A percentile compares a stretch with the other conserved stretches of the same genome.
phyloP scores from a whole-genome alignment of 2,329 filamentous ascomycete genomes.

The Xylariaceae sp. region DNA sequence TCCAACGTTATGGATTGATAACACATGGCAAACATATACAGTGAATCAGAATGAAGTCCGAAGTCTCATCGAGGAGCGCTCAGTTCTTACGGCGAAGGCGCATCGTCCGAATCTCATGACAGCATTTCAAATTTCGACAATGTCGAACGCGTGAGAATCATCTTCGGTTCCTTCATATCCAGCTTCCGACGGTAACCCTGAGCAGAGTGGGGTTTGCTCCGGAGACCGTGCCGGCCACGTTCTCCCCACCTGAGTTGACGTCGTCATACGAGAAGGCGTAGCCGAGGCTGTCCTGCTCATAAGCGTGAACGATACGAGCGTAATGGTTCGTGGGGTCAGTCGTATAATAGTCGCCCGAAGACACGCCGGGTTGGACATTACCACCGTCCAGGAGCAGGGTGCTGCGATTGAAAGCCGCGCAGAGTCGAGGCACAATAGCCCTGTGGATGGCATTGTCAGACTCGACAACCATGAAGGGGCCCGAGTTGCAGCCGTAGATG shows the following conservation, averaged over 20 bases:
- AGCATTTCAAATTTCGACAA: neutral
- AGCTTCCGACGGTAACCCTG: constrained; percentile 43
- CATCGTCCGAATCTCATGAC: neutral
- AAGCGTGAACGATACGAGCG: constrained; percentile 53
- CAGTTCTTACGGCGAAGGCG: neutral
- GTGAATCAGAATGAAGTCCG: neutral
- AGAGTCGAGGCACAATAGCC: constrained; percentile 43
- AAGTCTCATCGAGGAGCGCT: neutral
- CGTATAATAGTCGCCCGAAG: constrained; percentile 40
- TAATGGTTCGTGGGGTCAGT: constrained; percentile 49
- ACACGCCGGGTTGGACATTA: constrained; percentile 39
- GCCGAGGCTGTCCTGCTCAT: constrained; percentile 53
- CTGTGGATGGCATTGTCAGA: constrained; percentile 38
- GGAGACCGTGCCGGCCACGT: constrained; percentile 49
- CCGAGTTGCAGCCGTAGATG: constrained; percentile 48
- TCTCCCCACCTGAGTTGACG: constrained; percentile 52
- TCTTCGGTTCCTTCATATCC: constrained; percentile 5
- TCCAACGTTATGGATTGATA: neutral
- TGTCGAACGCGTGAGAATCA: neutral
- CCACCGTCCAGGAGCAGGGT: constrained; percentile 44
- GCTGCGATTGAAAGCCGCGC: constrained; percentile 45
- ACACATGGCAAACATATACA: neutral
- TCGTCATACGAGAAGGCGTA: constrained; percentile 67
- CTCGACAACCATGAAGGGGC: constrained; percentile 37
- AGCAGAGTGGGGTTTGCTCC: constrained; percentile 41